Percentiles rank a stretch among this genome's conserved stretches.
phyloP scores from a whole-genome alignment of 768 basidiomycete genomes.

The Candolleomyces efflorescens region DNA sequence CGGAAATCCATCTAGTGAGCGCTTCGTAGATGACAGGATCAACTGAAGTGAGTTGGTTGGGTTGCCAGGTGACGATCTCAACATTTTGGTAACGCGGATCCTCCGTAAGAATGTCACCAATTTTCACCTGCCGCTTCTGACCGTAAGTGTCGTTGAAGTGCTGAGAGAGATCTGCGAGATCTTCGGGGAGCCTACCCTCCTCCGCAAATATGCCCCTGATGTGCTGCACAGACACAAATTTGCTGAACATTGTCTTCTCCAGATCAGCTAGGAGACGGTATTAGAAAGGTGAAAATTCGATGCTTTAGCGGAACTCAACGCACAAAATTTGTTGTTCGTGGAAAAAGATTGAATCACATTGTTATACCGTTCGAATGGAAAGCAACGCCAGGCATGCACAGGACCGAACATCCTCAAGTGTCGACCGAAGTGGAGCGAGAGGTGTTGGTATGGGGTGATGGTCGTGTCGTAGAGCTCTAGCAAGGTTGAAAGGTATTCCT shows the following conservation, averaged over 20 bases:
- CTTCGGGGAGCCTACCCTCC: not conserved
- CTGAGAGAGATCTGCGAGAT: not conserved
- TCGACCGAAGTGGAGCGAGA: slow-evolving; percentile 31
- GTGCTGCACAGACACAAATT: not conserved
- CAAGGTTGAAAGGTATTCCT: slow-evolving; percentile 26
- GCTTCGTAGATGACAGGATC: not conserved
- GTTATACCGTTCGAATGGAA: slow-evolving; percentile 18
- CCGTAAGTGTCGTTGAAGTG: not conserved
- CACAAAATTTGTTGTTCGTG: slow-evolving; percentile 3
- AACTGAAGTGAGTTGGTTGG: not conserved
- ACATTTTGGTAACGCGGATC: not conserved
- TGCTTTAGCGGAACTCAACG: not conserved
- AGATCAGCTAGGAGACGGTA: not conserved
- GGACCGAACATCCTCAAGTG: slow-evolving; percentile 30
- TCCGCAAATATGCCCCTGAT: not conserved
- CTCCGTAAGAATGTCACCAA: not conserved
- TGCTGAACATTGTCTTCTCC: not conserved
- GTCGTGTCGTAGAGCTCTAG: slow-evolving; percentile 21
- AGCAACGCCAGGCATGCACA: slow-evolving; percentile 31
- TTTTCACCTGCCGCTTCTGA: not conserved
- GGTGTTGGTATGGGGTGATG: slow-evolving; percentile 34
- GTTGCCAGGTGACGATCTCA: not conserved
- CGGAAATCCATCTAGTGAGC: not conserved
- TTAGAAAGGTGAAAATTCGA: too few species aligned
- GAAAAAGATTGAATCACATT: not conserved